These are phyloP conservation scores for Entelexis paramagnoliae DNA, from an alignment of 1,139 yeast genomes.

Conservation along the genomic window DNA sequence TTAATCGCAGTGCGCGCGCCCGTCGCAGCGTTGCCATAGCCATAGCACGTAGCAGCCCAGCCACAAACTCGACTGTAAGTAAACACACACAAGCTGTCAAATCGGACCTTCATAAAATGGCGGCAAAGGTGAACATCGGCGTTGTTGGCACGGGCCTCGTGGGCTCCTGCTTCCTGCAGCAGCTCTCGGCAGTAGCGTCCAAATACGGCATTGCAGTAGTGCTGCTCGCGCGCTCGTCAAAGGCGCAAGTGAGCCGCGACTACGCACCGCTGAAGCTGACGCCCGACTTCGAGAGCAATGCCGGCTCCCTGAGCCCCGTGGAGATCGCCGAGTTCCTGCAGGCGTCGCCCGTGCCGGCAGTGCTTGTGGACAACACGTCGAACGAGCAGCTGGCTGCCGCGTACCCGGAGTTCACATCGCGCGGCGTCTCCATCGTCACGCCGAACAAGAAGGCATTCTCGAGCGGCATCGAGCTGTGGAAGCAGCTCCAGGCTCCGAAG, in stretches of 20 bases:
- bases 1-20: slow-evolving; percentile 37
- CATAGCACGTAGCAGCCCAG: not conserved
- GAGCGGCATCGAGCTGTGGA: slow-evolving; percentile 65
- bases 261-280: slow-evolving; percentile 51
- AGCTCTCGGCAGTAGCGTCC: slow-evolving; percentile 33
- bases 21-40: no score
- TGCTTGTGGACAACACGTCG: slow-evolving; percentile 89
- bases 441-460: slow-evolving; percentile 98
- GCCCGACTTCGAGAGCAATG: slow-evolving; percentile 40
- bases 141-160: slow-evolving; percentile 58
- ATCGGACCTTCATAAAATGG: slow-evolving; percentile 32
- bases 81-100: not conserved
- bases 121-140: slow-evolving; percentile 42
- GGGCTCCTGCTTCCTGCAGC: slow-evolving; percentile 81
- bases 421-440: slow-evolving; percentile 87
- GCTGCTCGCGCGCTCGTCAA: slow-evolving; percentile 62
- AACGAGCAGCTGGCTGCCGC: slow-evolving; percentile 62
- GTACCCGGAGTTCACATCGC: slow-evolving; percentile 62
- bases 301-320: slow-evolving; percentile 39
- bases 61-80: slow-evolving; percentile 43
- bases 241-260: slow-evolving; percentile 57
- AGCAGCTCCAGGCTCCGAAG: slow-evolving; percentile 49
- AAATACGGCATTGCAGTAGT: slow-evolving; percentile 54
- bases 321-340: slow-evolving; percentile 49
- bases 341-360: slow-evolving; percentile 57